Conservation (phyloP, 805 yeast species). For the Clavispora phyllophila region DNA sequence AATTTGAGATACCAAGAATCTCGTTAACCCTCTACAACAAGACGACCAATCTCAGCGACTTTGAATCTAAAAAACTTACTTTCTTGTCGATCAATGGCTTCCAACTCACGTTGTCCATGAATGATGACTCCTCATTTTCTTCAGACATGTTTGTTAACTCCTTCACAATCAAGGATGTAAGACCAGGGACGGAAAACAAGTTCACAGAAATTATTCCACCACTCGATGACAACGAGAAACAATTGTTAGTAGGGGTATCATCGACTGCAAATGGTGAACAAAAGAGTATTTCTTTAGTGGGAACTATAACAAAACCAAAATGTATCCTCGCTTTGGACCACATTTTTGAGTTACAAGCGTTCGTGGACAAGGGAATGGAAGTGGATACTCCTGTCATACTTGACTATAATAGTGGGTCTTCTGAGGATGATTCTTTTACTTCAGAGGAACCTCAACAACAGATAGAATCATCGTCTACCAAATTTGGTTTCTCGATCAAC, state of each 20-base stretch:
- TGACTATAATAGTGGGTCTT: conserved; percentile 7
- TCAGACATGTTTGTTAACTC: conserved; percentile 65
- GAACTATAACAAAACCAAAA: conserved; percentile 75
- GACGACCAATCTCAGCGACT: conserved; percentile 33
- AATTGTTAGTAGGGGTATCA: conserved; percentile 55
- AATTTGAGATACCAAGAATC: conserved; percentile 57
- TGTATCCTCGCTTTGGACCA: conserved; percentile 83
- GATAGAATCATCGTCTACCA: conserved; percentile 5
- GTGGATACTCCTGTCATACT: conserved; percentile 10
- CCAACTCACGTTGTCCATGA: conserved; percentile 46
- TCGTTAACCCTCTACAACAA: conserved; percentile 57
- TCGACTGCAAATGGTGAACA: conserved; percentile 37
- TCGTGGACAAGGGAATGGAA: conserved; percentile 48
- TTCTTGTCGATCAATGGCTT: conserved; percentile 52
- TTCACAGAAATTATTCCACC: conserved; percentile 81
- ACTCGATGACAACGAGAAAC: conserved; percentile 56
- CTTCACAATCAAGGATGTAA: conserved; percentile 71
- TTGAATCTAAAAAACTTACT: conserved; percentile 32
- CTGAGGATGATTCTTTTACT: conserved; percentile 1
- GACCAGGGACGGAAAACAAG: conserved; percentile 57
- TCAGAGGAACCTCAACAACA: not conserved
- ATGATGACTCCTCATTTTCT: conserved; percentile 48
- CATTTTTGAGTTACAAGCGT: conserved; percentile 67
- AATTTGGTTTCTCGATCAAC: conserved; percentile 56
- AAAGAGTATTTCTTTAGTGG: conserved; percentile 43